Conservation (phyloP, 192 early-diverging fungal species). For the Linnemannia zychae region DNA sequence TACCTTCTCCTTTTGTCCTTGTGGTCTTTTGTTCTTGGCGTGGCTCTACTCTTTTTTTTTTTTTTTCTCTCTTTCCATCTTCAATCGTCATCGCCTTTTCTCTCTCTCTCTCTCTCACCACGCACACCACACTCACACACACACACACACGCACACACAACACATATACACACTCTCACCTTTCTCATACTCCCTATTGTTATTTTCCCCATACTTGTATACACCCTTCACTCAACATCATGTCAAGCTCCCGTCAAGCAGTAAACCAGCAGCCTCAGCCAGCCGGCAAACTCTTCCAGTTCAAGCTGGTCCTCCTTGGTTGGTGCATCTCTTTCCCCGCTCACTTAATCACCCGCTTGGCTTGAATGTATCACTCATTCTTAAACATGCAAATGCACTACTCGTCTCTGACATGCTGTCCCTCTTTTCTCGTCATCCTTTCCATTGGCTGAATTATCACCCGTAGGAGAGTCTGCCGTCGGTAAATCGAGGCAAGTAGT, state of each 20-base stretch:
- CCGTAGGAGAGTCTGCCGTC: conserved; percentile 71
- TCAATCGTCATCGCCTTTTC: too few species aligned
- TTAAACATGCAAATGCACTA: background rate
- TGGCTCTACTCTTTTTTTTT: background rate
- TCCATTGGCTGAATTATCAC: background rate
- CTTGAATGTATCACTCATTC: background rate
- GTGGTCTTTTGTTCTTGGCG: too few species aligned
- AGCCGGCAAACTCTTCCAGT: conserved; percentile 82
- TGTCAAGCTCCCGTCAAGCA: conserved; percentile 46
- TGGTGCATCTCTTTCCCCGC: conserved; percentile 11
- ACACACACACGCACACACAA: background rate
- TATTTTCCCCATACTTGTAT: too few species aligned
- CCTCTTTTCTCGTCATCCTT: background rate
- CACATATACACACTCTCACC: background rate
- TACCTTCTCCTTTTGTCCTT: too few species aligned
- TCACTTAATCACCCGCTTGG: background rate
- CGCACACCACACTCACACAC: background rate
- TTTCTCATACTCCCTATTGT: too few species aligned
- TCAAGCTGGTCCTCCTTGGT: conserved; percentile 97
- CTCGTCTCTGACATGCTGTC: background rate
- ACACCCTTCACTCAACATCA: conserved; percentile 1
- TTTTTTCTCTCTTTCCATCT: background rate
- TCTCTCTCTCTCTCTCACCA: too few species aligned
- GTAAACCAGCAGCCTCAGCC: conserved; percentile 39
- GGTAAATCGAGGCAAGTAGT: conserved; percentile 75